A percentile compares a stretch with the other conserved stretches of the same genome.
These are phyloP conservation scores for Mimosa pudica DNA, from an alignment of 306 rosid genomes.

Conservation along the genomic window DNA sequence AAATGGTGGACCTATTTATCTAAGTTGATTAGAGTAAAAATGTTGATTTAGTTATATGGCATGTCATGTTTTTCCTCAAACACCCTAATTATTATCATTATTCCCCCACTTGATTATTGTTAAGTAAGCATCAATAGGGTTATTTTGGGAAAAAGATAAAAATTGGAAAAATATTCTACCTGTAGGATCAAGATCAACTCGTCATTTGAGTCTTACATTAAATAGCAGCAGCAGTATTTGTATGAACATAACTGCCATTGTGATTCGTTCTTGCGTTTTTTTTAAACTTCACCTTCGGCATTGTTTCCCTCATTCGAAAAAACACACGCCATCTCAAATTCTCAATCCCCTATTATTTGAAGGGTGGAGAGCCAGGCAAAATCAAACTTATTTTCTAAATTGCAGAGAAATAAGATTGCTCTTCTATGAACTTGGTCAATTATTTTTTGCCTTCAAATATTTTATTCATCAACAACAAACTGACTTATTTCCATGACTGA, in stretches of 20 bases:
- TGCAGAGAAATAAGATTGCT: background rate
- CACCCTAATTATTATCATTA: too few relatives aligned
- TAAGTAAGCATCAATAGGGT: too few relatives aligned
- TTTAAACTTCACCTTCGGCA: background rate
- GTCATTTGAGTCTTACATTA: too few relatives aligned
- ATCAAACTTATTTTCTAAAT: background rate
- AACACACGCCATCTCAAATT: too few relatives aligned
- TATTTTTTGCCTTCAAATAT: background rate
- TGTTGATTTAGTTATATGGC: too few relatives aligned
- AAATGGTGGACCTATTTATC: too few relatives aligned
- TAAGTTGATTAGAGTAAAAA: too few relatives aligned
- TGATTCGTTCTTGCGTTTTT: background rate
- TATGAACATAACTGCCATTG: background rate
- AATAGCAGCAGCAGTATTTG: background rate
- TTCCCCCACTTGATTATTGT: too few relatives aligned
- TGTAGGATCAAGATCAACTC: too few relatives aligned
- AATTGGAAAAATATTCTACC: too few relatives aligned
- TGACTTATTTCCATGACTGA: background rate
- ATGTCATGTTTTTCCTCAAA: too few relatives aligned
- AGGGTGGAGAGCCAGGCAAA: background rate
- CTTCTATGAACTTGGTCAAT: background rate
- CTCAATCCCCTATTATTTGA: background rate
- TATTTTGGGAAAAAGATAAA: too few relatives aligned
- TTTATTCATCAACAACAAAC: background rate
- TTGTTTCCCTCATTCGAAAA: background rate